Evolutionary conservation across 1,284 basidiomycete genomes (phyloP).

Genomic region (Cutaneotrichosporon sp.): DNA sequence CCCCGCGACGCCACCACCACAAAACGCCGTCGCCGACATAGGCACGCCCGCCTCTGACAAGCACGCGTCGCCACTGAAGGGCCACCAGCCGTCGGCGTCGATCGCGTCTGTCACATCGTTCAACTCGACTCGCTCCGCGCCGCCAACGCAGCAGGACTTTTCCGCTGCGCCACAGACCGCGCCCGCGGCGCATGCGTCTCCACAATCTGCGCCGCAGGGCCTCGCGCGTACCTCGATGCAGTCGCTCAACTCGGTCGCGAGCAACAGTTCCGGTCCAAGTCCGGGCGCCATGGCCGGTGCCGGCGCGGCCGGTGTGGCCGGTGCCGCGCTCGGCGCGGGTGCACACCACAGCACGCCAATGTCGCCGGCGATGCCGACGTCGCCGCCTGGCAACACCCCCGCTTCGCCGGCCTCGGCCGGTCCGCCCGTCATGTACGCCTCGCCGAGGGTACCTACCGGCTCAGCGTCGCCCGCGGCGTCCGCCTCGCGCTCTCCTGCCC

Average conservation of each 20-base stretch:
- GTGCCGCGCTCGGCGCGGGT: not conserved
- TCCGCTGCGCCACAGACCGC: no score
- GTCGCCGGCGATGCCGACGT: not conserved
- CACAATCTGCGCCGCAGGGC: no score
- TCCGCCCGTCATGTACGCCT: not conserved
- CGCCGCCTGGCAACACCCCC: constrained; percentile 1
- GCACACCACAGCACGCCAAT: not conserved
- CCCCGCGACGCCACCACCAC: not conserved
- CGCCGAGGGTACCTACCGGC: not conserved
- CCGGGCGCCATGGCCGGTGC: not conserved
- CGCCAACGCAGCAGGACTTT: no score
- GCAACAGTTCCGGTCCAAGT: not conserved
- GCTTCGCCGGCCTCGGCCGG: constrained; percentile 3
- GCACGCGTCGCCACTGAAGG: not conserved
- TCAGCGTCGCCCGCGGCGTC: not conserved
- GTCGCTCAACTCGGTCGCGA: not conserved
- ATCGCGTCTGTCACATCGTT: not conserved
- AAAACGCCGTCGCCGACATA: not conserved
- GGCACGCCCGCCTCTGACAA: not conserved
- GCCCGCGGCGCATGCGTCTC: no score
- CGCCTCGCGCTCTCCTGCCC: not conserved
- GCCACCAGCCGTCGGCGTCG: not conserved
- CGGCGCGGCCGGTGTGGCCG: not conserved
- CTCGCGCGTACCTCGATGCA: not conserved
- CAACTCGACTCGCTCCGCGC: no score